These are phyloP conservation scores for Botrytis aclada DNA, from an alignment of 2,329 filamentous ascomycete genomes.

Conservation along the genomic window DNA sequence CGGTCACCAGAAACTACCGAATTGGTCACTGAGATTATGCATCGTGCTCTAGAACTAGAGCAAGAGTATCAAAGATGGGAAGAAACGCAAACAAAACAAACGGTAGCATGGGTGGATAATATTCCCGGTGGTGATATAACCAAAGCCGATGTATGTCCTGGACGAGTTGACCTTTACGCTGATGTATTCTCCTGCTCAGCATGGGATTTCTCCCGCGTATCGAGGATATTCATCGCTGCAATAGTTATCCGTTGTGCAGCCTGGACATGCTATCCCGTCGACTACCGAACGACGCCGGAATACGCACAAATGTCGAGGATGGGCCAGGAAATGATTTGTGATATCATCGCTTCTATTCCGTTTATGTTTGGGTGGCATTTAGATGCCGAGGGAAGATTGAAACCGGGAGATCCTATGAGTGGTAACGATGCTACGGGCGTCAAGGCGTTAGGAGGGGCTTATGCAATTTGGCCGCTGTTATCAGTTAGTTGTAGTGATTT, in stretches of 20 bases:
- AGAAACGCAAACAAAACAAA: conserved; percentile 46
- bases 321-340: conserved; percentile 52
- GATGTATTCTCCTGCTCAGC: conserved; percentile 58
- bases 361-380: conserved; percentile 60
- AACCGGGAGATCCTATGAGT: conserved; percentile 23
- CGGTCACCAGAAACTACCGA: conserved; percentile 51
- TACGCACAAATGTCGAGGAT: conserved; percentile 54
- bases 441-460: conserved; percentile 57
- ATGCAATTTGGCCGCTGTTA: conserved; percentile 57
- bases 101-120: conserved; percentile 56
- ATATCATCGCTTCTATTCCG: conserved; percentile 60
- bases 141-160: conserved; percentile 56
- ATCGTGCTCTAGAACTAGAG: conserved; percentile 51
- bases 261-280: conserved; percentile 57
- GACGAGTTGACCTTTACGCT: conserved; percentile 56
- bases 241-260: conserved; percentile 57
- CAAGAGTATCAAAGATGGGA: conserved; percentile 52
- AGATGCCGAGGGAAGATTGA: conserved; percentile 41
- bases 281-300: conserved; percentile 61
- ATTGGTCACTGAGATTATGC: conserved; percentile 51
- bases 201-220: conserved; percentile 54
- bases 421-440: conserved; percentile 29
- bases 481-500: conserved; percentile 56
- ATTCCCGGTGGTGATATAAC: conserved; percentile 51
- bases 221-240: conserved; percentile 53